Conservation (phyloP, 2,329 filamentous ascomycete species). For the Corynespora cassiicola region DNA sequence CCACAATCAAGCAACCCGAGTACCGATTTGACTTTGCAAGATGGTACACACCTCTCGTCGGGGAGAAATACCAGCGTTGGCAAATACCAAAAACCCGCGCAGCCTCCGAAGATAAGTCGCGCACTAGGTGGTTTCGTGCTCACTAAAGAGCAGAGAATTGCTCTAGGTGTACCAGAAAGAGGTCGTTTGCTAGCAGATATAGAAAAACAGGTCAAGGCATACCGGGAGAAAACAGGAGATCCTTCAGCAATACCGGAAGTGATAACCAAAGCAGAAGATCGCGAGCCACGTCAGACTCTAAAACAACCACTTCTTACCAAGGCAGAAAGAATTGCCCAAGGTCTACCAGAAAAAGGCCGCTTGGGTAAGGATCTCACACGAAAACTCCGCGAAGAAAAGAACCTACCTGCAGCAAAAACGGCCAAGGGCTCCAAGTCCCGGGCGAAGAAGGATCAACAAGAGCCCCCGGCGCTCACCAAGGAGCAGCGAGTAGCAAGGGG, state of each 20-base stretch:
- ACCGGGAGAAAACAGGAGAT: constrained; percentile 28
- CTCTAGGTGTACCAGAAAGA: constrained; percentile 28
- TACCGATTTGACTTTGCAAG: too few species aligned
- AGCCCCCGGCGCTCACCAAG: constrained; percentile 28
- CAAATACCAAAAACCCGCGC: constrained; percentile 4
- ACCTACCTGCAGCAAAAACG: background rate
- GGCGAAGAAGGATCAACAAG: constrained; percentile 14
- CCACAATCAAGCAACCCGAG: background rate
- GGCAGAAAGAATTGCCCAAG: constrained; percentile 32
- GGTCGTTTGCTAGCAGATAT: constrained; percentile 31
- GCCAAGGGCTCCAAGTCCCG: constrained; percentile 23
- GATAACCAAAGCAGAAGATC: constrained; percentile 15
- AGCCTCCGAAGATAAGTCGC: constrained; percentile 1
- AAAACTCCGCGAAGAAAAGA: too few species aligned
- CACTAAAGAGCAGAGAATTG: constrained; percentile 28
- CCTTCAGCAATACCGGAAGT: constrained; percentile 26
- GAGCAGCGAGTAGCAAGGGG: constrained; percentile 31
- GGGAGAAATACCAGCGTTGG: too few species aligned
- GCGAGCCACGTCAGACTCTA: constrained; percentile 2
- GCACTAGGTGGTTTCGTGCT: constrained; percentile 24
- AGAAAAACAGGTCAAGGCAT: constrained; percentile 32
- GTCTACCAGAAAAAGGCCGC: constrained; percentile 21
- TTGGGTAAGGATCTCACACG: background rate
- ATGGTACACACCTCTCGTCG: too few species aligned
- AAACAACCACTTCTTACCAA: constrained; percentile 29